Base-by-base conservation (phyloP, 2,329 filamentous ascomycete genomes). In the Cladosporium sp. region DNA sequence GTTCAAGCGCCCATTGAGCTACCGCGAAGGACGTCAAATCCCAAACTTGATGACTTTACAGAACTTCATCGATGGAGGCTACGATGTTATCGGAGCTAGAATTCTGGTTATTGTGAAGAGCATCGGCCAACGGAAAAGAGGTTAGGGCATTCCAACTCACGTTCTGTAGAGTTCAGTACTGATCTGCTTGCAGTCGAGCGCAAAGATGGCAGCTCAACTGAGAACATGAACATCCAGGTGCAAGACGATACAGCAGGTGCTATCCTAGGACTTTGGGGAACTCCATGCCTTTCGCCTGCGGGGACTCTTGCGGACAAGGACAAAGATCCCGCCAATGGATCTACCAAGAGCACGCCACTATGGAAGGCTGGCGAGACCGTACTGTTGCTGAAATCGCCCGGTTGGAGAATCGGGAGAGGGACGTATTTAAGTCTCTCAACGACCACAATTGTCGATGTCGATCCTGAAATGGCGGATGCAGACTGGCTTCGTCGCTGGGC, bases 41-140 rank as follows among this genome's bases (percentile, higher is more conserved):
- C 66, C 70, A 4, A 74, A 73, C 1, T 68, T 84, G 9, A 82
- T 84, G 76, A 82, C 77, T 3, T 65, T 84, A 33, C 74, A 75
- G 49, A 72, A 72, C 41, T 84, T 81, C 61, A 67, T 79, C 2
- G 70, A 75, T 37, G 76, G 76, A 2, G 80, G 79, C 0, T 75
- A 77, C 52, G 80, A 83, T 63, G 64, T 79, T 8, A 60, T 66
- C 2, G 74, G 75, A 34, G 74, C 70, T 0, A 80, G 75, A 46
- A 67, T 84, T 2, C 68, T 84, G 2, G 76, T 83, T 0, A 79
- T 80, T 46, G 77, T 84, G 3, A 80, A 79, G 63, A 80, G 76
- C 52, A 71, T 84, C 49, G 78, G 80, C 0, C 71, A 72, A 5
- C 73, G 71, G 46, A 80, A 77, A 64, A 74, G 67, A 54, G 66